Percentiles rank a stretch among this genome's conserved stretches.
Conservation (phyloP, 495 filamentous ascomycete genomes). For the Parathielavia appendiculata region DNA sequence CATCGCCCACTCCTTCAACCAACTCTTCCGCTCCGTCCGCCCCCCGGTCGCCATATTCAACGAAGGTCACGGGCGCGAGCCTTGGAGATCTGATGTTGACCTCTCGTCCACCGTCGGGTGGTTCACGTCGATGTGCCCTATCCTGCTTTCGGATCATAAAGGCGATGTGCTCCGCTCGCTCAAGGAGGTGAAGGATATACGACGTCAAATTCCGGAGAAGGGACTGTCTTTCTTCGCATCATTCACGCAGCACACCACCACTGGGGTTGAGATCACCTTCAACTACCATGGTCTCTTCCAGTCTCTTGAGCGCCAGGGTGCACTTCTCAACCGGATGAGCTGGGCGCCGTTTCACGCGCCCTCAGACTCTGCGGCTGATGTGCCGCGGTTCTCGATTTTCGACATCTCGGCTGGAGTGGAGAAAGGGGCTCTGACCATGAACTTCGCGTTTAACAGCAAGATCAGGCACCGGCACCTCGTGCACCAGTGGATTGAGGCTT, state of each 20-base stretch:
- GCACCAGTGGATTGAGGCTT: slow-evolving; percentile 40
- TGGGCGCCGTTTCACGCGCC: slow-evolving; percentile 12
- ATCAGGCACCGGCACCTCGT: slow-evolving; percentile 50
- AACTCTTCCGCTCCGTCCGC: slow-evolving; percentile 34
- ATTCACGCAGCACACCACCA: slow-evolving; percentile 38
- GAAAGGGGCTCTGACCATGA: slow-evolving; percentile 44
- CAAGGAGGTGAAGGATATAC: slow-evolving; percentile 14
- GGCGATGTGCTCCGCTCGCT: slow-evolving; percentile 13
- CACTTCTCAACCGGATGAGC: slow-evolving; percentile 40
- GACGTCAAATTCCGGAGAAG: slow-evolving; percentile 12
- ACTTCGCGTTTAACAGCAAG: slow-evolving; percentile 51
- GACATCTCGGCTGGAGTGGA: slow-evolving; percentile 42
- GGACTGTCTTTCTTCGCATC: slow-evolving; percentile 17
- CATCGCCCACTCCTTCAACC: slow-evolving; percentile 26
- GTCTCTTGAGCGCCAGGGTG: slow-evolving; percentile 48
- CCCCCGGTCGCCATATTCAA: slow-evolving; percentile 37
- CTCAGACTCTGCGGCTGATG: slow-evolving; percentile 37
- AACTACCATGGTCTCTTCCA: slow-evolving; percentile 57
- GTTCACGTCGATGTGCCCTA: slow-evolving; percentile 22
- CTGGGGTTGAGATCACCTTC: slow-evolving; percentile 50
- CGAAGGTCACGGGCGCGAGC: slow-evolving; percentile 26
- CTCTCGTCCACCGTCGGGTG: slow-evolving; percentile 21
- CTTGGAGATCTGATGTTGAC: slow-evolving; percentile 12
- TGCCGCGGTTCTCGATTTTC: slow-evolving; percentile 49
- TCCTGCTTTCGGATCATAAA: slow-evolving; percentile 5